Conservation (phyloP, 805 yeast species). For the Yarrowia sp. region DNA sequence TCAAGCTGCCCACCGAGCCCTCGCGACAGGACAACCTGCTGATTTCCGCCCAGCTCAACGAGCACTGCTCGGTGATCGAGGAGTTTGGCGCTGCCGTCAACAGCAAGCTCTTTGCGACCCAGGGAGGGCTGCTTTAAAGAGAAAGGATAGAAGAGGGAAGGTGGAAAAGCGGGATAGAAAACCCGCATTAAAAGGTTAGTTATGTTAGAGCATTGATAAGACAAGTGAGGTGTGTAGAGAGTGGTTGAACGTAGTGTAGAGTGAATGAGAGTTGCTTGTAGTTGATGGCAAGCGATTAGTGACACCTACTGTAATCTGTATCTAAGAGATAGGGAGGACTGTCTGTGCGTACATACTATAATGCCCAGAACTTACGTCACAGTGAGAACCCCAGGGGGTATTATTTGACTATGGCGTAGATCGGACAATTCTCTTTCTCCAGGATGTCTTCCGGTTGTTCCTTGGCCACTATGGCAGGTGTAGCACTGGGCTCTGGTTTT, state of each 20-base stretch:
- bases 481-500: no score
- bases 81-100: conserved; percentile 71
- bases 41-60: conserved; percentile 69
- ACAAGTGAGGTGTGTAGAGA: background rate
- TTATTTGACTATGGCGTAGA: no score
- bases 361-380: no score
- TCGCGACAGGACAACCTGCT: conserved; percentile 76
- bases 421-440: no score
- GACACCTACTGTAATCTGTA: no score
- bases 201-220: conserved; percentile 37
- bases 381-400: no score
- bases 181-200: conserved; percentile 10
- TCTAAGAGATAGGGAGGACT: no score
- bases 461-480: no score
- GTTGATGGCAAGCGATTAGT: no score
- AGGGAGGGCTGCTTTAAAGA: conserved; percentile 35
- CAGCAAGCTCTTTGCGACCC: conserved; percentile 63
- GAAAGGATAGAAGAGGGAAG: background rate
- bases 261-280: no score
- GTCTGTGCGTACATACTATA: no score
- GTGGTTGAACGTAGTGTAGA: background rate
- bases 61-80: conserved; percentile 73
- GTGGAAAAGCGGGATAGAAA: conserved; percentile 1
- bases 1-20: conserved; percentile 76
- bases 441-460: no score